These are phyloP conservation scores for Aspergillus bombycis DNA, from an alignment of 2,329 filamentous ascomycete species.

Conservation along the genomic window DNA sequence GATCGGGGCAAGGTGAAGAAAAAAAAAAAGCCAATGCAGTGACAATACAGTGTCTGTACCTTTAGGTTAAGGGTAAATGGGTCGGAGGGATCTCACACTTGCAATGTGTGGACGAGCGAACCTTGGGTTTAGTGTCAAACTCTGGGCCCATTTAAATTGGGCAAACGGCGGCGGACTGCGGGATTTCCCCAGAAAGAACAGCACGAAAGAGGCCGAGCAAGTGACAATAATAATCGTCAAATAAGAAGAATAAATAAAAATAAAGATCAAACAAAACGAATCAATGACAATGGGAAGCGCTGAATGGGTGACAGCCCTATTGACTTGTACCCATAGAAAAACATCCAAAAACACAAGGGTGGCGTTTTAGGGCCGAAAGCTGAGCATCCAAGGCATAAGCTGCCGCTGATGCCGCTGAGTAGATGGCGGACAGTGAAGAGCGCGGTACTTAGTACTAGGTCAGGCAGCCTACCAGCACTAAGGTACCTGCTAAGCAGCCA, in stretches of 20 bases:
- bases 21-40: slow-evolving; percentile 5
- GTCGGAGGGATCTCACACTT: background rate
- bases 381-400: slow-evolving; percentile 19
- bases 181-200: slow-evolving; percentile 12
- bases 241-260: background rate
- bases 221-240: background rate
- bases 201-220: background rate
- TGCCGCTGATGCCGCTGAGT: slow-evolving; percentile 27
- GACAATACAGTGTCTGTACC: background rate
- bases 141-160: slow-evolving; percentile 11
- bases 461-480: slow-evolving; percentile 4
- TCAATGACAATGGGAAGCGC: background rate
- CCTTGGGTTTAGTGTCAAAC: slow-evolving; percentile 17
- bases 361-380: slow-evolving; percentile 20
- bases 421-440: background rate
- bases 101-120: slow-evolving; percentile 3
- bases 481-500: slow-evolving; percentile 2
- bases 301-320: background rate
- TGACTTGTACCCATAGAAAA: background rate
- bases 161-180: slow-evolving; percentile 14
- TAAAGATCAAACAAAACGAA: background rate
- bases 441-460: background rate
- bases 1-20: background rate
- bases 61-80: slow-evolving; percentile 7
- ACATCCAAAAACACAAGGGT: slow-evolving; percentile 10